Evolutionary conservation across 2,329 filamentous ascomycete species (phyloP), one percentile per base, ranked within the genome.

Genomic region (Amylocarpus encephaloides): DNA sequence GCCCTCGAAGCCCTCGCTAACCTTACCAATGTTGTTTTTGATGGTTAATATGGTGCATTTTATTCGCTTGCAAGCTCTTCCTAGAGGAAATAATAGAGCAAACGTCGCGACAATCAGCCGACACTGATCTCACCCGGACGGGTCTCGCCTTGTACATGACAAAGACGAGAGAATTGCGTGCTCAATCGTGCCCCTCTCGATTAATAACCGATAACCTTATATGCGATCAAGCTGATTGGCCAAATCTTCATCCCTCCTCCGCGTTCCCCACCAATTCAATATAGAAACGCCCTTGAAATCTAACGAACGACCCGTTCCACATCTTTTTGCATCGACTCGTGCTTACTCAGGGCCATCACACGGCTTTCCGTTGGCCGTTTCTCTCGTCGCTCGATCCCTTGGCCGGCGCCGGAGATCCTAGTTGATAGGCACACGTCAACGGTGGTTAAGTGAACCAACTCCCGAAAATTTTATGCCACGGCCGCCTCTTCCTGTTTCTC

Each of bases 81-180:
- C 34, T 13, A 13, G 34, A 16, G 11, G 12, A 16, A 16, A 36
- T 36, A 13, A 13, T 13, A 36, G 34, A 5, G 34, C 12, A 36
- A 3, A 13, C 34, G n/a, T n/a, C n/a, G n/a, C 34, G 34, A 36
- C 15, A 13, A 5, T 36, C 34, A 36, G 34, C 34, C 15, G 34
- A 36, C 32, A 34, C 15, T 36, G 15, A 36, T 16, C 15, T 36
- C 34, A 13, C 34, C 34, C 15, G 12, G 12, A 36, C 34, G 34
- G 15, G 34, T 36, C 15, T 16, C 34, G 15, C 12, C 12, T 13
- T 16, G 34, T 5, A 4, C 10, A 36, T 36, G 34, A 36, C 34
- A 36, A 36, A 36, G 34, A 36, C 34, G 34, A 56, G 51, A 39
- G 15, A 51, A 59, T 59, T 51, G 57, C 57, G 57, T 59, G 57